Evolutionary conservation across 148 eudicot species (phyloP).

Genomic region (Camellia granthamiana): DNA sequence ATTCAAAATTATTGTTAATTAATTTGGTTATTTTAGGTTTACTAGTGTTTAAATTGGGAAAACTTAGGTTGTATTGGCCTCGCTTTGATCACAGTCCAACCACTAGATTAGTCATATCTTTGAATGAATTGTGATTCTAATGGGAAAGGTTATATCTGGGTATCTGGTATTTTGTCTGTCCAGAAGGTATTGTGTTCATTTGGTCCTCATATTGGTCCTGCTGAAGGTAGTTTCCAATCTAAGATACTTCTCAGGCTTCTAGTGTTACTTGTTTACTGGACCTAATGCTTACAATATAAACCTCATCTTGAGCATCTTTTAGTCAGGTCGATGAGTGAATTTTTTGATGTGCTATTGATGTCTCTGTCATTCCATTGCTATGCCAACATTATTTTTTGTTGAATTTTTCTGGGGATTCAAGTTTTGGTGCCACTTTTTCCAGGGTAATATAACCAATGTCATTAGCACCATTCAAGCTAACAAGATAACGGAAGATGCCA

Average conservation of each 20-base stretch:
- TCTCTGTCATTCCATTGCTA: too few relatives aligned
- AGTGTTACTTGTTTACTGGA: neutral
- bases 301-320: neutral
- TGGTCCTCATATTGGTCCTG: too few relatives aligned
- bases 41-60: neutral
- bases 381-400: too few relatives aligned
- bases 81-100: neutral
- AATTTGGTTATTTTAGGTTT: neutral
- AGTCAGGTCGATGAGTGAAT: neutral
- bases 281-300: neutral
- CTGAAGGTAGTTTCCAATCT: too few relatives aligned
- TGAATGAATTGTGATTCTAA: too few relatives aligned
- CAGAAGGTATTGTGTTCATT: too few relatives aligned
- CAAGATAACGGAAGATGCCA: too few relatives aligned
- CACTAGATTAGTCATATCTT: neutral
- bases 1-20: too few relatives aligned
- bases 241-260: too few relatives aligned
- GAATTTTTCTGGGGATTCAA: too few relatives aligned
- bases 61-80: neutral
- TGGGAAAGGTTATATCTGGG: too few relatives aligned
- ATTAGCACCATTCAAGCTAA: constrained; percentile 69
- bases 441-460: constrained; percentile 72
- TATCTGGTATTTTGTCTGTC: too few relatives aligned
- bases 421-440: neutral
- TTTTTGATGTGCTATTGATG: neutral